A percentile compares a stretch with the other conserved stretches of the same genome.
phyloP scores from a whole-genome alignment of 257 asterid genomes.

The Forsythia viridissima region DNA sequence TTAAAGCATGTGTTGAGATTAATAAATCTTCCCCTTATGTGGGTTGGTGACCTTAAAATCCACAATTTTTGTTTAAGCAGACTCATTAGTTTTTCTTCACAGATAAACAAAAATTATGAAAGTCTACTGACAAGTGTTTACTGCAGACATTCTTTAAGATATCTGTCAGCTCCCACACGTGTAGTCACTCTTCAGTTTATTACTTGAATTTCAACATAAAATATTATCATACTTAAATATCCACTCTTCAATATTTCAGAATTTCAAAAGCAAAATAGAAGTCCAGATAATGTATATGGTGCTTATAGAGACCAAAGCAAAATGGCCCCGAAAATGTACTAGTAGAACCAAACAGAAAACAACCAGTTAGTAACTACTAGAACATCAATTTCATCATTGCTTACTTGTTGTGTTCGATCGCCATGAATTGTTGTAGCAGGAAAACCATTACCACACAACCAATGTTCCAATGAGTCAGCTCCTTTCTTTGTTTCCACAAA shows the following conservation, averaged over 20 bases:
- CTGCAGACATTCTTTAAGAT: background rate
- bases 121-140: background rate
- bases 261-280: background rate
- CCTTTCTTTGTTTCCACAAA: constrained; percentile 93
- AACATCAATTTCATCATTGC: constrained; percentile 2
- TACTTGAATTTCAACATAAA: background rate
- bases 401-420: constrained; percentile 86
- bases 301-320: background rate
- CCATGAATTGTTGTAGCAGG: constrained; percentile 94
- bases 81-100: background rate
- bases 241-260: background rate
- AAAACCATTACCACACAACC: constrained; percentile 63
- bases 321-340: background rate
- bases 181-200: background rate
- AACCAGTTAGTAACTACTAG: background rate
- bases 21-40: background rate
- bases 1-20: background rate
- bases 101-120: background rate
- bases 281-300: background rate
- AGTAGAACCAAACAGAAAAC: background rate
- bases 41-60: background rate
- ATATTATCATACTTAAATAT: background rate
- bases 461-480: constrained; percentile 82
- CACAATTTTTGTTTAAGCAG: background rate
- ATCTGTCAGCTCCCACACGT: background rate